phyloP scores from a whole-genome alignment of 352 stramenopile species.

The Phytophthora syringae region DNA sequence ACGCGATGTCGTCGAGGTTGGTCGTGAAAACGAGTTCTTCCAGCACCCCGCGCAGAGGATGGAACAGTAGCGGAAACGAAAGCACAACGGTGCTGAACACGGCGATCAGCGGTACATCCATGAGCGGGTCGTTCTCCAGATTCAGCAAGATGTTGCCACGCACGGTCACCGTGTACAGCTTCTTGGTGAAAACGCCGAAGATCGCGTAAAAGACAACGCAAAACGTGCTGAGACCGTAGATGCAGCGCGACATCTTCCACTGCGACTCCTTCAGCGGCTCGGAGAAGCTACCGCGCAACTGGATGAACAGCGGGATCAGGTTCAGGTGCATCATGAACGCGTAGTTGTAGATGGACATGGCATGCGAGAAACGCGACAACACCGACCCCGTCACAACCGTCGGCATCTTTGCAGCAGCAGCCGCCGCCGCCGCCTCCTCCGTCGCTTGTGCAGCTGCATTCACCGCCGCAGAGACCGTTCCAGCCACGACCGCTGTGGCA shows the following conservation, averaged over 20 bases:
- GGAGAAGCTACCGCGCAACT: constrained; percentile 63
- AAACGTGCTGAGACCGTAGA: constrained; percentile 54
- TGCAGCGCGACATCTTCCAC: constrained; percentile 62
- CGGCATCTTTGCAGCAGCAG: constrained; percentile 27
- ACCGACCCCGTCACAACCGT: constrained; percentile 39
- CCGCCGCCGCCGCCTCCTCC: constrained; percentile 12
- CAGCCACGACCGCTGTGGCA: constrained; percentile 1
- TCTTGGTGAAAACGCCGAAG: constrained; percentile 57
- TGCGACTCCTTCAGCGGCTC: constrained; percentile 54
- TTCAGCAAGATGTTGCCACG: constrained; percentile 85
- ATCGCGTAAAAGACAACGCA: constrained; percentile 69
- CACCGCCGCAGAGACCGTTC: constrained; percentile 16
- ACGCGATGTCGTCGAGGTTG: constrained; percentile 52
- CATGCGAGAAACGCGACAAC: constrained; percentile 56
- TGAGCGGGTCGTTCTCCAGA: constrained; percentile 71
- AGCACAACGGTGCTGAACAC: constrained; percentile 76
- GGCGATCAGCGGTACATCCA: constrained; percentile 71
- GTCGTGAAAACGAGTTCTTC: constrained; percentile 65
- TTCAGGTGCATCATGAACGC: constrained; percentile 91
- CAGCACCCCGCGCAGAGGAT: constrained; percentile 65
- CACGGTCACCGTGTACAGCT: constrained; percentile 63
- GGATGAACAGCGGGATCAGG: constrained; percentile 75
- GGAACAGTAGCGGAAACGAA: constrained; percentile 81
- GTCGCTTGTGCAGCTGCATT: constrained; percentile 20
- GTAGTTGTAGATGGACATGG: constrained; percentile 83